A percentile compares a stretch with the other conserved stretches of the same genome.
These are phyloP conservation scores for Acanthamoeba rhysodes DNA, from an alignment of 208 protist genomes.

Conservation along the genomic window DNA sequence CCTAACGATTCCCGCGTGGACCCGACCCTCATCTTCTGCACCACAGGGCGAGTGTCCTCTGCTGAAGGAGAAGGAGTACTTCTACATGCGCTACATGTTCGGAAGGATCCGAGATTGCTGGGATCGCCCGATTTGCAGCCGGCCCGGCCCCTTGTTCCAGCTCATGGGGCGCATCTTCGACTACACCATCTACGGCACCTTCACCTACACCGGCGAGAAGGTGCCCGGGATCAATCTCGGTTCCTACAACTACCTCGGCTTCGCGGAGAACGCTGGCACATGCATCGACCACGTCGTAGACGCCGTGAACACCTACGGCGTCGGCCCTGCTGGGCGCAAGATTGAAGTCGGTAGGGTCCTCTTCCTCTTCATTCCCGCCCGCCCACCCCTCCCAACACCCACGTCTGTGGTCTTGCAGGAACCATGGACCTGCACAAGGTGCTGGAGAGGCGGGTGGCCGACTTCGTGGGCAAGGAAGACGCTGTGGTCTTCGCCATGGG, in stretches of 20 bases:
- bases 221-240: conserved; percentile 96
- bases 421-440: conserved; percentile 67
- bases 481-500: conserved; percentile 91
- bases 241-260: conserved; percentile 99
- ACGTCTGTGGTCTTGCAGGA: too few species aligned
- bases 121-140: conserved; percentile 93
- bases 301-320: conserved; percentile 91
- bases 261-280: conserved; percentile 94
- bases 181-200: conserved; percentile 83
- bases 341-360: conserved; percentile 80
- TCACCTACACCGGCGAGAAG: conserved; percentile 89
- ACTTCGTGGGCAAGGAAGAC: conserved; percentile 89
- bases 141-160: conserved; percentile 95
- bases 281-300: conserved; percentile 93
- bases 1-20: too few species aligned
- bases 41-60: conserved; percentile 95
- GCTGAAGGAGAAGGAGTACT: conserved; percentile 96
- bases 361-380: neutral
- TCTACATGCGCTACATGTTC: conserved; percentile 96
- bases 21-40: neutral
- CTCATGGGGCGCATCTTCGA: conserved; percentile 94
- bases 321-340: conserved; percentile 89
- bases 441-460: conserved; percentile 86
- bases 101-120: conserved; percentile 91
- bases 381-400: too few species aligned